Percentiles rank a stretch among this genome's conserved stretches.
These are phyloP conservation scores for Metschnikowia borealis DNA, from an alignment of 805 yeast species.

Conservation along the genomic window DNA sequence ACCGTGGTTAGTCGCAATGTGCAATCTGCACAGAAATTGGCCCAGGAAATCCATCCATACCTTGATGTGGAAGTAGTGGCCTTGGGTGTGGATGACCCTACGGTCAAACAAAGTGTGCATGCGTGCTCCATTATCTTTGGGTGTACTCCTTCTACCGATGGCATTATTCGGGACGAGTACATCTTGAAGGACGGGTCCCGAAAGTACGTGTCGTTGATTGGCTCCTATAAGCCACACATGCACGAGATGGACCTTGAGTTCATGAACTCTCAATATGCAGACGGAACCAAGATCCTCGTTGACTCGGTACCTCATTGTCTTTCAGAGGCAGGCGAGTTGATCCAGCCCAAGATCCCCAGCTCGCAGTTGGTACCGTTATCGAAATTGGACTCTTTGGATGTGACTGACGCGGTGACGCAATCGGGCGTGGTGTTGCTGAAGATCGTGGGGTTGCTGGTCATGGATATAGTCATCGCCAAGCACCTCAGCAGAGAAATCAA, in stretches of 20 bases:
- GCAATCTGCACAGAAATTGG: conserved; percentile 36
- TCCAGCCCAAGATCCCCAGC: conserved; percentile 38
- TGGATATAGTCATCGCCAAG: conserved; percentile 57
- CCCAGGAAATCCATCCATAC: conserved; percentile 21
- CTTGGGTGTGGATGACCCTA: neutral
- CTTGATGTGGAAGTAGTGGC: conserved; percentile 19
- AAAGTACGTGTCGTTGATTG: conserved; percentile 54
- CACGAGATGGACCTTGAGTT: conserved; percentile 51
- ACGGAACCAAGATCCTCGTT: conserved; percentile 46
- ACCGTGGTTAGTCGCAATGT: conserved; percentile 44
- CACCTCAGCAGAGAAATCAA: conserved; percentile 27
- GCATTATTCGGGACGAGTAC: conserved; percentile 37
- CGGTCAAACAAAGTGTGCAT: conserved; percentile 19
- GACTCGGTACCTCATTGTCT: conserved; percentile 57
- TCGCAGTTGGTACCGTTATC: conserved; percentile 47
- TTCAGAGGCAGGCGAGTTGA: conserved; percentile 63
- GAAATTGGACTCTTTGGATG: conserved; percentile 18
- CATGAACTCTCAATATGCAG: conserved; percentile 29
- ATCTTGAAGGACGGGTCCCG: conserved; percentile 25
- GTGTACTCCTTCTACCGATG: conserved; percentile 54
- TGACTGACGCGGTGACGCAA: conserved; percentile 3
- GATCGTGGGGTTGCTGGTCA: conserved; percentile 59
- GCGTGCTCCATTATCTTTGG: conserved; percentile 50
- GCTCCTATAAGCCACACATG: conserved; percentile 68
- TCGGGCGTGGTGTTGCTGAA: conserved; percentile 43